These are phyloP conservation scores for Clonostachys solani DNA, from an alignment of 2,329 filamentous ascomycete genomes.

Conservation along the genomic window DNA sequence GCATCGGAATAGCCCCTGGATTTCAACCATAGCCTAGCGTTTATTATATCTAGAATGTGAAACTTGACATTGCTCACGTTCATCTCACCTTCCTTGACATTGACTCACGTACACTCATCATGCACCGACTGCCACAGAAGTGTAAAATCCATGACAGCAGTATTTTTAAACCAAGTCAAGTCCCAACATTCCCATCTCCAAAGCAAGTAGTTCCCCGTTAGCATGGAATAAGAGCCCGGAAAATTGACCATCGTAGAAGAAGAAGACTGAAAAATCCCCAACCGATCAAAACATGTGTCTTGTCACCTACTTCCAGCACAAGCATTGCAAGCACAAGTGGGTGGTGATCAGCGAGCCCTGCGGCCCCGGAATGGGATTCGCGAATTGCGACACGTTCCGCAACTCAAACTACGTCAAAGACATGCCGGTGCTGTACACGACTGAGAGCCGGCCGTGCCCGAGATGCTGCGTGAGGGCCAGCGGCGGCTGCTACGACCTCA, in stretches of 20 bases:
- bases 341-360: conserved; percentile 41
- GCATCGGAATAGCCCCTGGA: too few relatives aligned
- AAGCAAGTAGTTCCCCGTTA: background rate
- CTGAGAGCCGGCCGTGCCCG: conserved; percentile 31
- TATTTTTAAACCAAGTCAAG: background rate
- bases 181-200: background rate
- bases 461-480: conserved; percentile 27
- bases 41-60: too few relatives aligned
- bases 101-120: too few relatives aligned
- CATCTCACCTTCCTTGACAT: too few relatives aligned
- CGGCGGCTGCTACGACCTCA: conserved; percentile 35
- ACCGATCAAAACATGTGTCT: conserved; percentile 34
- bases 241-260: background rate
- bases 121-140: too few relatives aligned
- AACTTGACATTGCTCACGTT: too few relatives aligned
- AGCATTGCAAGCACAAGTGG: conserved; percentile 48
- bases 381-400: conserved; percentile 37
- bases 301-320: conserved; percentile 42
- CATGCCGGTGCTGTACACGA: conserved; percentile 26
- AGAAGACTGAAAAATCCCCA: background rate
- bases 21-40: too few relatives aligned
- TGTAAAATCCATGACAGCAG: background rate
- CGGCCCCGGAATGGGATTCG: conserved; percentile 44
- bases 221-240: background rate
- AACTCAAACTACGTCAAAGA: conserved; percentile 27